These are phyloP conservation scores for Trichoderma afroharzianum DNA, from an alignment of 2,329 filamentous ascomycete genomes.

Conservation along the genomic window DNA sequence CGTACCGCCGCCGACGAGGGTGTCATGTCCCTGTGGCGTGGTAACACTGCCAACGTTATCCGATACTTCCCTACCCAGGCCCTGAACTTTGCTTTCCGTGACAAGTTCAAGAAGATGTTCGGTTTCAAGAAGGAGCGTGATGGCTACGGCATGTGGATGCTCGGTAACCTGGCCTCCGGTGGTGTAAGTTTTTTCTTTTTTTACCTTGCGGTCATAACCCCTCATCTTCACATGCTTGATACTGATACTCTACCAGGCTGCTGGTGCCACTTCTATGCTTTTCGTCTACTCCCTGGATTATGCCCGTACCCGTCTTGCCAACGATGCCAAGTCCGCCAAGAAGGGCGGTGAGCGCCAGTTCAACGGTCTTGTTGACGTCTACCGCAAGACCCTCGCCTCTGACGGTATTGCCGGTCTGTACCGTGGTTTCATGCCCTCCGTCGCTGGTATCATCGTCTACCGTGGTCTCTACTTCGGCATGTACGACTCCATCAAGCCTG, in stretches of 20 bases:
- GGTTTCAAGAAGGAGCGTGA: slow-evolving; percentile 99
- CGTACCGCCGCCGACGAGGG: slow-evolving; percentile 89
- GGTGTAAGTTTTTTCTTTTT: slow-evolving; percentile 66
- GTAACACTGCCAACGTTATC: slow-evolving; percentile 99
- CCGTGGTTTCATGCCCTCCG: slow-evolving; percentile 99
- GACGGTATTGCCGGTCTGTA: slow-evolving; percentile 99
- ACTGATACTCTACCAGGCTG: slow-evolving; percentile 55
- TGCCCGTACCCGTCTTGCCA: slow-evolving; percentile 99
- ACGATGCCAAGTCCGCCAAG: slow-evolving; percentile 99
- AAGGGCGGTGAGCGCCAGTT: slow-evolving; percentile 97
- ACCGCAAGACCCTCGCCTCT: slow-evolving; percentile 99
- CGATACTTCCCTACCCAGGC: slow-evolving; percentile 99
- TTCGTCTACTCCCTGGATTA: slow-evolving; percentile 99
- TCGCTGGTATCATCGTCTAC: slow-evolving; percentile 99
- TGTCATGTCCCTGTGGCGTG: slow-evolving; percentile 94
- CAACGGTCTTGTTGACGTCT: slow-evolving; percentile 99
- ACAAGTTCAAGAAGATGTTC: slow-evolving; percentile 99
- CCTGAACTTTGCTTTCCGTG: slow-evolving; percentile 99
- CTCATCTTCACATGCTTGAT: not conserved
- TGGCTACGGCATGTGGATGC: slow-evolving; percentile 98
- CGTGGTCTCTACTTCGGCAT: slow-evolving; percentile 99
- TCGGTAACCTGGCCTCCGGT: slow-evolving; percentile 98
- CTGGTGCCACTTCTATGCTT: slow-evolving; percentile 98
- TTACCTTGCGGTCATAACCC: not conserved
- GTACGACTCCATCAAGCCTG: slow-evolving; percentile 99